Conservation (phyloP, 495 filamentous ascomycete species). For the Penicillium lagena region DNA sequence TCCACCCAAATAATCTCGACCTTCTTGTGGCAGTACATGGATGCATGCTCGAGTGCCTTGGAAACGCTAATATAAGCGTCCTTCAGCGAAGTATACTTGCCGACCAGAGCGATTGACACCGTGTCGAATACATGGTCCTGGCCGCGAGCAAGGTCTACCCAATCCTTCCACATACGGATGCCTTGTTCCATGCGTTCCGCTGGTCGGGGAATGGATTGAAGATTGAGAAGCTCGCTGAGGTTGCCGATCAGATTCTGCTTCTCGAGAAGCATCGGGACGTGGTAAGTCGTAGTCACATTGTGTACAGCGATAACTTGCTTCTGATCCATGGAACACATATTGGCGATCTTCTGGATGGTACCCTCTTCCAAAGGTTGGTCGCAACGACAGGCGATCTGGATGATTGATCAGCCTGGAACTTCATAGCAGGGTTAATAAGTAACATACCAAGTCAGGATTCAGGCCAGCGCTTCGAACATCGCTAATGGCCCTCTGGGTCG, state of each 20-base stretch:
- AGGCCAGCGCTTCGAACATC: slow-evolving; percentile 75
- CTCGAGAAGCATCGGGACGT: slow-evolving; percentile 84
- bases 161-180: slow-evolving; percentile 60
- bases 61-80: slow-evolving; percentile 79
- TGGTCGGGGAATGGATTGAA: neutral
- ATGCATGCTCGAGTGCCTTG: slow-evolving; percentile 83
- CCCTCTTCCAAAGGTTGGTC: slow-evolving; percentile 59
- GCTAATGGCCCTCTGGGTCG: slow-evolving; percentile 84
- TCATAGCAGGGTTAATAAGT: neutral
- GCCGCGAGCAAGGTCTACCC: slow-evolving; percentile 60
- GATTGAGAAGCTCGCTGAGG: slow-evolving; percentile 53
- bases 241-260: slow-evolving; percentile 64
- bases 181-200: slow-evolving; percentile 50
- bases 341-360: slow-evolving; percentile 85
- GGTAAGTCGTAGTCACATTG: slow-evolving; percentile 82
- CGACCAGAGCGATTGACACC: slow-evolving; percentile 81
- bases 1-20: slow-evolving; percentile 80
- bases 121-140: slow-evolving; percentile 56
- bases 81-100: slow-evolving; percentile 79
- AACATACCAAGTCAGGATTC: slow-evolving; percentile 66
- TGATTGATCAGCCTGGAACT: slow-evolving; percentile 1
- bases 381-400: slow-evolving; percentile 85
- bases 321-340: slow-evolving; percentile 72
- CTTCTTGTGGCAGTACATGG: slow-evolving; percentile 79
- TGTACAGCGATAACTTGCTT: slow-evolving; percentile 81